Percentiles rank a stretch among this genome's conserved stretches.
Evolutionary conservation across 164 flowering plant genomes (phyloP).

Genomic region (Piper betle): DNA sequence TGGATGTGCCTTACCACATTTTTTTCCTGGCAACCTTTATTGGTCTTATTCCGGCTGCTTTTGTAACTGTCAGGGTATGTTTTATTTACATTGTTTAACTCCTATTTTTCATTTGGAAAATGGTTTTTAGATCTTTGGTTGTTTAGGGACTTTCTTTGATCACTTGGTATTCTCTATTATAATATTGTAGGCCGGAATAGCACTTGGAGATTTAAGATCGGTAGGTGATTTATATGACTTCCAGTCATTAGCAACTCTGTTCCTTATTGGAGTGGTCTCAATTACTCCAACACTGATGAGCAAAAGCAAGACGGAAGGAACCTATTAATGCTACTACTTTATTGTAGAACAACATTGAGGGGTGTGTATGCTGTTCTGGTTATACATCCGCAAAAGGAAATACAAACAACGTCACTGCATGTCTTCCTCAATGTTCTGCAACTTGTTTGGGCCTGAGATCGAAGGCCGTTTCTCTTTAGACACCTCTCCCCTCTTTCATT

Average conservation of each 20-base stretch:
- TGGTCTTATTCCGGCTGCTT: slow-evolving; percentile 94
- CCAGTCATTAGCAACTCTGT: slow-evolving; percentile 70
- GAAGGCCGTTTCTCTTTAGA: background rate
- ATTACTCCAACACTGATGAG: slow-evolving; percentile 70
- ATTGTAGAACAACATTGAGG: too few relatives aligned
- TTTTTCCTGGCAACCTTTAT: slow-evolving; percentile 76
- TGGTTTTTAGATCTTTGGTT: background rate
- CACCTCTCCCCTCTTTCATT: background rate
- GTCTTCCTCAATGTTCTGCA: too few relatives aligned
- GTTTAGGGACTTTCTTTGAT: background rate
- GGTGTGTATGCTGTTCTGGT: too few relatives aligned
- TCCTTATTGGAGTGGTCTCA: slow-evolving; percentile 64
- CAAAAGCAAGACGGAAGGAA: slow-evolving; percentile 29
- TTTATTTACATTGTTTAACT: background rate
- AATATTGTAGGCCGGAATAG: slow-evolving; percentile 64
- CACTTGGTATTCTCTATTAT: too few relatives aligned
- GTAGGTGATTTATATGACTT: slow-evolving; percentile 82
- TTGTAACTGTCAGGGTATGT: slow-evolving; percentile 81
- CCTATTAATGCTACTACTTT: background rate
- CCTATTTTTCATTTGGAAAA: background rate
- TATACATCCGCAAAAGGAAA: too few relatives aligned
- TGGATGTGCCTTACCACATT: slow-evolving; percentile 79
- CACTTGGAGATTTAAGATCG: slow-evolving; percentile 75
- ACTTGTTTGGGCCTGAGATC: too few relatives aligned
- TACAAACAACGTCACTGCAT: too few relatives aligned